Base-by-base conservation (phyloP, 164 flowering plant species). In the Nymphaea thermarum region DNA sequence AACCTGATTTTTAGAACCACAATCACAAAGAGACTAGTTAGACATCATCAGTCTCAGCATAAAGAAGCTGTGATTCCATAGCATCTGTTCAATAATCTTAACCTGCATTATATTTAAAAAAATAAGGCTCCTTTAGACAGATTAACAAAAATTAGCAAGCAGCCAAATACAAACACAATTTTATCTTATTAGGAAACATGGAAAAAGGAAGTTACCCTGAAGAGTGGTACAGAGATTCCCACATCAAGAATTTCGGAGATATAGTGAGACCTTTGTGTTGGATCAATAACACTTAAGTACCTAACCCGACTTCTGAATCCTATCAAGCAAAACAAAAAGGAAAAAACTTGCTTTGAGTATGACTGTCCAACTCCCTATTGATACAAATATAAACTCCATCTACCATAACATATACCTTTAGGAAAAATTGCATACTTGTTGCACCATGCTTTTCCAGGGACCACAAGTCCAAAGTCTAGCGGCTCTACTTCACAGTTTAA, bases 241-340 rank as follows among this genome's bases (percentile, higher is more conserved):
- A 85, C 88, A 72, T 95, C 89, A 64, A 89, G 78, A 71, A 92
- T 81, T 83, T 95, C 94, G 41, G 98, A 95, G 6, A 90, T 47
- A 79, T 95, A 95, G 71, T 77, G 75, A 70, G 84, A 82, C 82
- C 72, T 79, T 67, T 70, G 76, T 62, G 93, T 66, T 68, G 97
- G 99, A 78, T 92, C 94, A 59, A 87, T 65, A 71, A 86, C 78
- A 66, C 82, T 87, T 55, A 85, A 80, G 79, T 90, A 92, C 76
- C 69, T 86, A 62, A 90, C 98, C 62, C 96, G 83, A 80, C 98
- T 92, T 77, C 75, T 84, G 72, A 87, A 95, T 61, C 99, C 99
- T 95, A 85, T 76, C 63, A 43, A 77, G 64, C 68, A 67, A 15
- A 73, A 41, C 51, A 17, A 47, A 12, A 47, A 47, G 55, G 11